A percentile compares a stretch with the other conserved stretches of the same genome.
phyloP scores from a whole-genome alignment of 2,329 filamentous ascomycete species.

The Aureobasidium leucospermi region DNA sequence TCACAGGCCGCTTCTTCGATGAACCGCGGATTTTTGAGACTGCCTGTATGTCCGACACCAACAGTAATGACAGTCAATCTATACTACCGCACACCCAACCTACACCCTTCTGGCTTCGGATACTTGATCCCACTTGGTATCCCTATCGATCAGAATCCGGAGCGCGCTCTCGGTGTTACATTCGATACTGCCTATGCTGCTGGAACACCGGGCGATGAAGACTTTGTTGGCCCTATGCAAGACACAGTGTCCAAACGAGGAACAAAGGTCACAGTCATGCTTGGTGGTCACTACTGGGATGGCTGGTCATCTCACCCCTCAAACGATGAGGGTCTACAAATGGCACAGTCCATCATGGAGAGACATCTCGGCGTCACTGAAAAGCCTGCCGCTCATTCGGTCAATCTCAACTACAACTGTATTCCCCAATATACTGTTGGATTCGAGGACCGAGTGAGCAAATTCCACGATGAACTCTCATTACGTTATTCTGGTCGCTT shows the following conservation, averaged over 20 bases:
- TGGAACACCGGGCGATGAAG: conserved; percentile 19
- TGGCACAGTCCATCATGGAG: conserved; percentile 62
- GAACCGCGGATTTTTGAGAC: not conserved
- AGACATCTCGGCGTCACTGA: conserved; percentile 68
- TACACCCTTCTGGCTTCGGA: conserved; percentile 72
- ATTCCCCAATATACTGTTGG: conserved; percentile 88
- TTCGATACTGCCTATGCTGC: conserved; percentile 65
- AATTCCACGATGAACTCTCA: conserved; percentile 49
- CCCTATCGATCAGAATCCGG: conserved; percentile 65
- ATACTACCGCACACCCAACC: conserved; percentile 61
- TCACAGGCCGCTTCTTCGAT: conserved; percentile 30
- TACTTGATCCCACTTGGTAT: conserved; percentile 80
- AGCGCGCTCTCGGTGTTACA: conserved; percentile 80
- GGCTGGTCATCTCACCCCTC: conserved; percentile 54
- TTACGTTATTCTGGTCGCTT: conserved; percentile 55
- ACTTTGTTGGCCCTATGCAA: conserved; percentile 24
- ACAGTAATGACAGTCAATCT: conserved; percentile 91
- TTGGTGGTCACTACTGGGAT: conserved; percentile 91
- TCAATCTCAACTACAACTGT: conserved; percentile 59
- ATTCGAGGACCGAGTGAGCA: conserved; percentile 57
- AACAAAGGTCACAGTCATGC: conserved; percentile 88
- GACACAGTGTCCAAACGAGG: conserved; percentile 42
- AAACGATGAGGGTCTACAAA: conserved; percentile 56
- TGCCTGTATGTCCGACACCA: conserved; percentile 28
- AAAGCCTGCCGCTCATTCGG: conserved; percentile 53